These are phyloP conservation scores for Xylaria sp. DNA, from an alignment of 495 filamentous ascomycete species.

Conservation along the genomic window DNA sequence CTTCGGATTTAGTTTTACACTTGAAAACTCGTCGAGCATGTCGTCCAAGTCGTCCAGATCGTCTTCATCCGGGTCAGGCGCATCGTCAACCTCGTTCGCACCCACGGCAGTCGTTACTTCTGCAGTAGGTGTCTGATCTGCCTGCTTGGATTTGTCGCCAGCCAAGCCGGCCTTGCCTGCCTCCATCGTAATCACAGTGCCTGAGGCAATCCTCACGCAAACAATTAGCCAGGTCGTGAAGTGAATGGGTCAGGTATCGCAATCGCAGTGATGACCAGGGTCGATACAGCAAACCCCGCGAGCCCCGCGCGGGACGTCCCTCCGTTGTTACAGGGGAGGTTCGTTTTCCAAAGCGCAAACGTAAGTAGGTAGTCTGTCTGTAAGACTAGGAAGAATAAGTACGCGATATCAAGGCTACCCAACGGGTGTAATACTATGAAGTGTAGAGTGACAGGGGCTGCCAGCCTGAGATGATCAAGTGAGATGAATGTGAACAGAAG, in stretches of 20 bases:
- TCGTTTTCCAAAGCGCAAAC: not conserved
- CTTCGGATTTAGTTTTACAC: slow-evolving; percentile 58
- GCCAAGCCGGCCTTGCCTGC: slow-evolving; percentile 23
- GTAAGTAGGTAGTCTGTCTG: not conserved
- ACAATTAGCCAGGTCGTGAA: not conserved
- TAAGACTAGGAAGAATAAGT: not conserved
- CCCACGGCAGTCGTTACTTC: slow-evolving; percentile 34
- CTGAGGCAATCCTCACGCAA: not conserved
- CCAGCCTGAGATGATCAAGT: slow-evolving; percentile 2
- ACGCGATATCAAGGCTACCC: not conserved
- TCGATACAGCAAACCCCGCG: slow-evolving; percentile 12
- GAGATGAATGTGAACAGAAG: slow-evolving; percentile 10
- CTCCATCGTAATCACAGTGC: slow-evolving; percentile 17
- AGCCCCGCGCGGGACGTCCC: slow-evolving; percentile 23
- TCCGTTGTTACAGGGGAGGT: not conserved
- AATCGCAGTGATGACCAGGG: not conserved
- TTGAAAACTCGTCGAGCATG: slow-evolving; percentile 87
- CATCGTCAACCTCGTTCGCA: slow-evolving; percentile 51
- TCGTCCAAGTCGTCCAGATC: slow-evolving; percentile 92
- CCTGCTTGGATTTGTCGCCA: slow-evolving; percentile 25
- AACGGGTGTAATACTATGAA: not conserved
- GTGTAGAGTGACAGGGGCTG: not conserved
- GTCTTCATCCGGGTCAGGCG: slow-evolving; percentile 79
- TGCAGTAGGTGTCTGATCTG: slow-evolving; percentile 21
- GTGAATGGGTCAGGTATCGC: not conserved